Conservation (phyloP, 2,329 filamentous ascomycete genomes). For the Thelonectria discophora region DNA sequence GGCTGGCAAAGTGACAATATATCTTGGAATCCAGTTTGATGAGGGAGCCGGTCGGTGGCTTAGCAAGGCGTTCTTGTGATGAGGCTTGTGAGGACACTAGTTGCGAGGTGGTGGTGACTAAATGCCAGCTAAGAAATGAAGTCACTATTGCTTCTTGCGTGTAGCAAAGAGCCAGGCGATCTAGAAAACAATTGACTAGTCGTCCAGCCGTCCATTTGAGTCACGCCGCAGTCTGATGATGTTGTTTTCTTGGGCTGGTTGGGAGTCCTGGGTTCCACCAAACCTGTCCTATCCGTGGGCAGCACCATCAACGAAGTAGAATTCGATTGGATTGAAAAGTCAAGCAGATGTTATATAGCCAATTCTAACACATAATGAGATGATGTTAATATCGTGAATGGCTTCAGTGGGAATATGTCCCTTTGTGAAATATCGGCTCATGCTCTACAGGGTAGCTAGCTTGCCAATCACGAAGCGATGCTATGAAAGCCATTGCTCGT, state of each 20-base stretch:
- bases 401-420: too few species aligned
- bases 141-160: not conserved
- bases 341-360: too few species aligned
- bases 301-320: too few species aligned
- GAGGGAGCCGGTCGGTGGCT: not conserved
- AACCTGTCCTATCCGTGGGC: too few species aligned
- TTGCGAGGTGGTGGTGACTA: not conserved
- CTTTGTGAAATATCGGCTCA: too few species aligned
- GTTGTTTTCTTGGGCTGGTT: not conserved
- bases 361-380: too few species aligned
- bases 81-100: conserved; percentile 1
- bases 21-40: not conserved
- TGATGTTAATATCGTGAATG: too few species aligned
- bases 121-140: not conserved
- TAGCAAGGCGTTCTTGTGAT: conserved; percentile 5
- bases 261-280: not conserved
- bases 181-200: not conserved
- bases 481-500: too few species aligned
- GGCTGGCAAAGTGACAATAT: too few species aligned
- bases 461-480: too few species aligned
- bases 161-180: not conserved
- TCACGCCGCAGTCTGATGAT: not conserved
- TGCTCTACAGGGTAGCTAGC: too few species aligned
- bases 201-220: not conserved
- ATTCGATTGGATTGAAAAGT: too few species aligned